Evolutionary conservation across 2,329 filamentous ascomycete species (phyloP).

Genomic region (Calonectria pteridis): DNA sequence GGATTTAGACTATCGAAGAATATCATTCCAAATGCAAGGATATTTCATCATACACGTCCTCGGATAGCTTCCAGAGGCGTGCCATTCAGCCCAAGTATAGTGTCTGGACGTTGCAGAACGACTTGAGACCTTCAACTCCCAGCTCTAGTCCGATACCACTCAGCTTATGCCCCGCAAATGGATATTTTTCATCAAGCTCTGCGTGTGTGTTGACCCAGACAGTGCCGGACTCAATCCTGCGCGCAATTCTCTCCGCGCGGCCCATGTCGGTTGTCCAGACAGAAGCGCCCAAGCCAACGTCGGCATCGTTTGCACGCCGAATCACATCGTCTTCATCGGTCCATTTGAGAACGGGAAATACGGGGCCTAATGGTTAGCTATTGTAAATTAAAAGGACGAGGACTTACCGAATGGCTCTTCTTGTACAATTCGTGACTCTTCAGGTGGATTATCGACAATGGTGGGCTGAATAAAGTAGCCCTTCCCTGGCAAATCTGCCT

Average conservation of each 20-base stretch:
- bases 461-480: slow-evolving; percentile 13
- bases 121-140: neutral
- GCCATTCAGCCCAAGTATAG: neutral
- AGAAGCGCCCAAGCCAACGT: slow-evolving; percentile 1
- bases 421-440: neutral
- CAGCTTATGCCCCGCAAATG: slow-evolving; percentile 8
- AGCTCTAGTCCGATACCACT: slow-evolving; percentile 9
- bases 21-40: neutral
- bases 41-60: no score
- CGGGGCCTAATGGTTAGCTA: neutral
- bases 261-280: slow-evolving; percentile 3
- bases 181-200: neutral
- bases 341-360: neutral
- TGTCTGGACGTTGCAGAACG: neutral
- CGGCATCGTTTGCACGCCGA: neutral
- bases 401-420: slow-evolving; percentile 11
- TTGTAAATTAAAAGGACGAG: neutral
- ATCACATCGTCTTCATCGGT: neutral
- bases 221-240: neutral
- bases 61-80: no score
- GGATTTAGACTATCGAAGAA: neutral
- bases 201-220: slow-evolving; percentile 11
- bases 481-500: neutral
- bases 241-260: neutral
- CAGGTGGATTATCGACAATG: slow-evolving; percentile 2